phyloP scores from a whole-genome alignment of 257 asterid species.

The Lantana camara region DNA sequence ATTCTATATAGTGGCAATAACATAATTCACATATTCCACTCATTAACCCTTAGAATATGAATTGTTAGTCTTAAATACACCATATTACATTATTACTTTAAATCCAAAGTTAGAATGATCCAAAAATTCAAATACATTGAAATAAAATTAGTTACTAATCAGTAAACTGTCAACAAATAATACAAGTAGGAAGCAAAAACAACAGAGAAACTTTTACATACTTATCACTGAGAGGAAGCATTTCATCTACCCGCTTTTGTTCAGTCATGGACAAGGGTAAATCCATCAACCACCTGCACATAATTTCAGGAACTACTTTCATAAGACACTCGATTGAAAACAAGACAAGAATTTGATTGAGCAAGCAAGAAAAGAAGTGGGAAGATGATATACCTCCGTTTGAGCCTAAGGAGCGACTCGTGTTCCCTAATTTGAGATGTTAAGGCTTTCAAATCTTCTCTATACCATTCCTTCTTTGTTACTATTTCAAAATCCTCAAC shows the following conservation, averaged over 20 bases:
- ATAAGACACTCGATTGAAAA: constrained; percentile 1
- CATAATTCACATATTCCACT: background rate
- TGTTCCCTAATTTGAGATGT: constrained; percentile 44
- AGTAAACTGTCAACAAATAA: background rate
- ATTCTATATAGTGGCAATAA: background rate
- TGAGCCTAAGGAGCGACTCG: constrained; percentile 59
- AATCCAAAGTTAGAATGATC: background rate
- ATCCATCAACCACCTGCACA: constrained; percentile 78
- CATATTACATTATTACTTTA: background rate
- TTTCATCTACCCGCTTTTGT: constrained; percentile 38
- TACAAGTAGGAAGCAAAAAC: background rate
- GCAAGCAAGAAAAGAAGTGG: background rate
- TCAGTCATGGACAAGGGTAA: constrained; percentile 51
- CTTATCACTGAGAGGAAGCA: constrained; percentile 51
- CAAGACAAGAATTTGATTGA: background rate
- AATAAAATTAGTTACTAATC: background rate
- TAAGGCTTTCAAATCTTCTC: constrained; percentile 41
- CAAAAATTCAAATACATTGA: background rate
- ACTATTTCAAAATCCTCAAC: constrained; percentile 30
- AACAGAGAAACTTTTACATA: constrained; percentile 29
- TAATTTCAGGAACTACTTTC: background rate
- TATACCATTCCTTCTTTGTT: constrained; percentile 15
- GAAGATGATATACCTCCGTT: constrained; percentile 51
- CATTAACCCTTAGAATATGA: background rate
- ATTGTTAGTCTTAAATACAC: background rate